phyloP scores from a whole-genome alignment of 176 grass and related monocot species.

The Ensete ventricosum region DNA sequence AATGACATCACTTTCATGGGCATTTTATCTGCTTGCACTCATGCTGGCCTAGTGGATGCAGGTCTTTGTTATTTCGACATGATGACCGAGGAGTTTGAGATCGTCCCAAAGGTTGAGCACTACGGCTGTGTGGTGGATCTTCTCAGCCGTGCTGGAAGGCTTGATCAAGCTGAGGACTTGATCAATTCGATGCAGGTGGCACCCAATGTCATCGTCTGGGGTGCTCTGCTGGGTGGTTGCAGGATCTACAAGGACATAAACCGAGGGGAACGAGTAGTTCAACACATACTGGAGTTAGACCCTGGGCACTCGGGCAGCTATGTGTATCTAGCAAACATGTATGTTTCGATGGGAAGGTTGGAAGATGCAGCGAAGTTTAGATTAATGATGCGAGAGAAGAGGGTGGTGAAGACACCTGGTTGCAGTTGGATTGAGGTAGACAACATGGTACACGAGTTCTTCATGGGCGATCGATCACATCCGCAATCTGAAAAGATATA shows the following conservation, averaged over 20 bases:
- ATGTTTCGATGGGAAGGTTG: slow-evolving; percentile 32
- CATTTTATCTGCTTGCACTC: slow-evolving; percentile 44
- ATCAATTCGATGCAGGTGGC: slow-evolving; percentile 28
- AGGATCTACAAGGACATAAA: slow-evolving; percentile 1
- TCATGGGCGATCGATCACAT: slow-evolving; percentile 5
- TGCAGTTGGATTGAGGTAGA: slow-evolving; percentile 19
- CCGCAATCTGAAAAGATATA: slow-evolving; percentile 5
- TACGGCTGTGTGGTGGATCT: slow-evolving; percentile 48
- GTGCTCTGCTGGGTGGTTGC: slow-evolving; percentile 29
- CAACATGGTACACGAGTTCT: slow-evolving; percentile 10
- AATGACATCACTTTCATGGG: slow-evolving; percentile 50
- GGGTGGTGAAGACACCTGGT: slow-evolving; percentile 5
- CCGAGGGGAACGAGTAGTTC: slow-evolving; percentile 26
- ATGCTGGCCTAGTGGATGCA: slow-evolving; percentile 30
- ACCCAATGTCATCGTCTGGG: slow-evolving; percentile 39
- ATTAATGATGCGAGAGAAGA: background rate
- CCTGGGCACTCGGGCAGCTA: slow-evolving; percentile 25
- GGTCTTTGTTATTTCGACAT: slow-evolving; percentile 30
- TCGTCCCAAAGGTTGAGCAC: slow-evolving; percentile 30
- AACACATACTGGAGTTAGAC: slow-evolving; percentile 29
- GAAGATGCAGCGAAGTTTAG: slow-evolving; percentile 20
- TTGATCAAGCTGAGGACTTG: slow-evolving; percentile 28
- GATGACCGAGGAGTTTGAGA: slow-evolving; percentile 26
- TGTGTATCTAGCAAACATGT: slow-evolving; percentile 29
- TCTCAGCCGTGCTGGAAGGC: slow-evolving; percentile 27